Base-by-base conservation (phyloP, 2,329 filamentous ascomycete genomes). In the Diaporthe velutina region DNA sequence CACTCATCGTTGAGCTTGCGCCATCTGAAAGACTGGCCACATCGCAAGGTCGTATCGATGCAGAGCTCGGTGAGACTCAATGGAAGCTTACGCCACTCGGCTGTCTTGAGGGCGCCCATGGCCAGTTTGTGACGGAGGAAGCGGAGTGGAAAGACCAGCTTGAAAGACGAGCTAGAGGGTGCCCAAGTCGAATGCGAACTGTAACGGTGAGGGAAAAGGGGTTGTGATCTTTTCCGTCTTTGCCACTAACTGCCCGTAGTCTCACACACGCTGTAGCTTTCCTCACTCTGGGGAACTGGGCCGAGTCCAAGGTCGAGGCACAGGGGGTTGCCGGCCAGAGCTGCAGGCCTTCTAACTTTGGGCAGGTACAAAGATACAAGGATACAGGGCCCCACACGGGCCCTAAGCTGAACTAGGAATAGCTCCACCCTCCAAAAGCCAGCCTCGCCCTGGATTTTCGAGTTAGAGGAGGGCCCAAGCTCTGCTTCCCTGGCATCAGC, bases 1-100 rank as follows among this genome's bases (percentile, higher is more conserved):
- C 97, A 99, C 87, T 96, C 93, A 82, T 96, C 92, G 57, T 92
- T 90, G 66, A 95, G 91, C 81, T 96, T 95, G 76, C 93, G 93
- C 97, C 97, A 99, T 86, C 96, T 93, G 80, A 99, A 99, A 0
- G 96, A 98, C 83, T 99, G 97, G 4, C 97, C 97, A 82, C 97
- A 99, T 76, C 96, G 93, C 45, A 99, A 87, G 0, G 95, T 98
- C 0, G 96, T 99, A 80, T 98, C 95, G 78, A 99, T 95, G 82
- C 95, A 98, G 5, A 99, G 90, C 82, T 99, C 97, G 5, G 92
- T 90, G 45, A 98, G 85, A 76, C 89, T 94, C 54, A 98, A 86
- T 33, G 97, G 95, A 78, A 99, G 86, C 85, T 94, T 97, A 77
- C 91, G 91, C 97, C 97, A 99, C 82, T 95, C 93, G 22, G 92